These are phyloP conservation scores for Selenicereus undatus DNA, from an alignment of 148 eudicot genomes.

Conservation along the genomic window DNA sequence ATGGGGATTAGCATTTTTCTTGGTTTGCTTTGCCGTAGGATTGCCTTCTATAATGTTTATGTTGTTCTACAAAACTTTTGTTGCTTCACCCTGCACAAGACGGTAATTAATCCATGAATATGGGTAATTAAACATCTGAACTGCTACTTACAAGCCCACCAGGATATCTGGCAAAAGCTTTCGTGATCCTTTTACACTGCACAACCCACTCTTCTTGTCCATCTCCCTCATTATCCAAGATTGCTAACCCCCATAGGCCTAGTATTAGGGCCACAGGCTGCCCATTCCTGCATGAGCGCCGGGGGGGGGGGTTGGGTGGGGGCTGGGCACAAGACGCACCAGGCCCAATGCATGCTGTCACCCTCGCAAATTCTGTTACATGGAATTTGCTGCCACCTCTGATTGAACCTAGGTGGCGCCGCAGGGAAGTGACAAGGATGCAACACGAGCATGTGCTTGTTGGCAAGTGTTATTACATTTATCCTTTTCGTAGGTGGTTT, in stretches of 20 bases:
- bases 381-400: too few species aligned
- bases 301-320: too few species aligned
- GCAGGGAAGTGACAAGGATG: too few species aligned
- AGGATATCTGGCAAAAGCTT: background rate
- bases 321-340: too few species aligned
- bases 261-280: too few species aligned
- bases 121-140: background rate
- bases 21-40: background rate
- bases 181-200: background rate
- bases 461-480: background rate
- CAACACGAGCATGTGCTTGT: too few species aligned
- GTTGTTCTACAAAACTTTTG: background rate
- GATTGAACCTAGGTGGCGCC: too few species aligned
- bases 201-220: background rate
- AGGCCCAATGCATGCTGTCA: too few species aligned
- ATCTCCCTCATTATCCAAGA: background rate
- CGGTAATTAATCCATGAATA: too few species aligned
- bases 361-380: too few species aligned
- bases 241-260: too few species aligned
- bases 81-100: background rate
- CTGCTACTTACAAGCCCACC: background rate
- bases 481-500: background rate
- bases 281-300: too few species aligned
- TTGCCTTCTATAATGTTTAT: background rate
- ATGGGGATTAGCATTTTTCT: background rate